These are phyloP conservation scores for Aspergillus terreus DNA, from an alignment of 2,329 filamentous ascomycete species.

Conservation along the genomic window DNA sequence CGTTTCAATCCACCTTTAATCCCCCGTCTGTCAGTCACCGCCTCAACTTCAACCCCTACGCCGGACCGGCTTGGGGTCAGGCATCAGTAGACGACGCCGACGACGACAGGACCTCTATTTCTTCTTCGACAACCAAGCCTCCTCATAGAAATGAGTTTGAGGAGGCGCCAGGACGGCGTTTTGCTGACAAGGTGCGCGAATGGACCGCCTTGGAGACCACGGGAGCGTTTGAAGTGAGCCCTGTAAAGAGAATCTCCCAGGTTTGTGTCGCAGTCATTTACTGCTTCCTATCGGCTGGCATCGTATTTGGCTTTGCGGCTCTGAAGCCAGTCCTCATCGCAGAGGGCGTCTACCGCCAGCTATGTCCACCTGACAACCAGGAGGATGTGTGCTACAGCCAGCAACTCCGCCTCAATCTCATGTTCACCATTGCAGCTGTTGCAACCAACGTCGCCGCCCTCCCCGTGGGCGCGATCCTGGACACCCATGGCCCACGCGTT, in stretches of 20 bases:
- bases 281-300: slow-evolving; percentile 66
- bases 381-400: slow-evolving; percentile 56
- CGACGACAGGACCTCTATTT: slow-evolving; percentile 24
- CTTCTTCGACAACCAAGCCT: slow-evolving; percentile 17
- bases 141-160: slow-evolving; percentile 15
- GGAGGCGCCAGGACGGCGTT: slow-evolving; percentile 6
- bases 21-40: slow-evolving; percentile 22
- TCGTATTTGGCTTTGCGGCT: slow-evolving; percentile 81
- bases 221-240: slow-evolving; percentile 53
- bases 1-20: slow-evolving; percentile 32
- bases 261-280: slow-evolving; percentile 66
- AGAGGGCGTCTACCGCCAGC: slow-evolving; percentile 66
- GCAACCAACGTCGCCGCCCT: slow-evolving; percentile 83
- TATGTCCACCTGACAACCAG: slow-evolving; percentile 56
- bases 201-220: slow-evolving; percentile 24
- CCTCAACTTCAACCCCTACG: slow-evolving; percentile 43
- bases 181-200: slow-evolving; percentile 8
- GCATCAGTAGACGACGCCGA: slow-evolving; percentile 23
- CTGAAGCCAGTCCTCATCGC: slow-evolving; percentile 75
- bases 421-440: slow-evolving; percentile 89
- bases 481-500: slow-evolving; percentile 73
- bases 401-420: slow-evolving; percentile 69
- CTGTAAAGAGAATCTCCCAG: slow-evolving; percentile 56
- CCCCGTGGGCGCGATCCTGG: slow-evolving; percentile 79
- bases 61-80: slow-evolving; percentile 36